Percentiles rank a stretch among this genome's conserved stretches.
Conservation (phyloP, 176 grass and related monocot genomes). For the Eragrostis nindensis region DNA sequence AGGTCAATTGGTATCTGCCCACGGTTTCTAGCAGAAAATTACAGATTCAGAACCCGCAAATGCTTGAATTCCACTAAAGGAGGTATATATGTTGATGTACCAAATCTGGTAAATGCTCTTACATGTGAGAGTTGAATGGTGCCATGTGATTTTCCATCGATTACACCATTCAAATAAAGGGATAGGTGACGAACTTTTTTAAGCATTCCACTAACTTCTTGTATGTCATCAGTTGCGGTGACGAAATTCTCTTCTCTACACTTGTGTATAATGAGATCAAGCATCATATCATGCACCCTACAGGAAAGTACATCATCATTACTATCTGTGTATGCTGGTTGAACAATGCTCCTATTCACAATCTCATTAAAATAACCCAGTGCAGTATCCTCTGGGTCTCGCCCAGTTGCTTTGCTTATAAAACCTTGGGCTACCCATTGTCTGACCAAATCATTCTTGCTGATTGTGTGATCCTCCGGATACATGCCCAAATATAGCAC, state of each 20-base stretch:
- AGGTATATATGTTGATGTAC: neutral
- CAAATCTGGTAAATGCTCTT: neutral
- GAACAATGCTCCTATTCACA: neutral
- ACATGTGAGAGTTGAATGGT: neutral
- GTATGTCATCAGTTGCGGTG: neutral
- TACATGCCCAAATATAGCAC: constrained; percentile 47
- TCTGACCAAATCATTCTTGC: constrained; percentile 22
- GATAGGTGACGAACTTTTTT: neutral
- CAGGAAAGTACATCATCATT: neutral
- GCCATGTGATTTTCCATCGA: neutral
- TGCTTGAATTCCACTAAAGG: neutral
- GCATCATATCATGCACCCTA: constrained; percentile 1
- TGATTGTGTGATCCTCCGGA: constrained; percentile 27
- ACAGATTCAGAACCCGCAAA: neutral
- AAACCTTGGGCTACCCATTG: constrained; percentile 53
- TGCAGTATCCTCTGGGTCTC: constrained; percentile 35
- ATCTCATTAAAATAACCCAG: constrained; percentile 31
- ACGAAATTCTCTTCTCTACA: neutral
- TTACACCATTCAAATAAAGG: neutral
- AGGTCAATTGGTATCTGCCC: neutral
- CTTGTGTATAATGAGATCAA: neutral
- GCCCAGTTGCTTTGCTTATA: constrained; percentile 17
- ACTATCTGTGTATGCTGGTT: neutral
- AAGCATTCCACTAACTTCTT: neutral
- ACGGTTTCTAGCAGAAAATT: neutral